Conservation (phyloP, 306 rosid genomes). For the Prunus campanulata region DNA sequence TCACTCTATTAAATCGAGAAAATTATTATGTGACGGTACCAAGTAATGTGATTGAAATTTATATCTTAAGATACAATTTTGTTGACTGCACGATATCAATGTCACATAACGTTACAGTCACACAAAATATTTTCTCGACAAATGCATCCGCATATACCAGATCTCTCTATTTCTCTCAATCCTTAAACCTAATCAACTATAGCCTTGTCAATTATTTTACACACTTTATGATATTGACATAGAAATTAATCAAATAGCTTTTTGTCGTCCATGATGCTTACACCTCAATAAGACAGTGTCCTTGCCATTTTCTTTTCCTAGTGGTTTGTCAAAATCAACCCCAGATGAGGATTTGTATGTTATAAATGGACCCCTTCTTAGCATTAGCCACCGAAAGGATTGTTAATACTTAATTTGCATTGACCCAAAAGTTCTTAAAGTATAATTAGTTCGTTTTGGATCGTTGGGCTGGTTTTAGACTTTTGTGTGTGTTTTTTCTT, state of each 20-base stretch:
- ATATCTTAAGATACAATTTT: no score
- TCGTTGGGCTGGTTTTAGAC: neutral
- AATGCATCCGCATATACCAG: no score
- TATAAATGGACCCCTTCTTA: neutral
- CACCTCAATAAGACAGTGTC: neutral
- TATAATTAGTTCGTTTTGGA: neutral
- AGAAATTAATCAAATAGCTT: neutral
- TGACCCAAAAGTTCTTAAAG: neutral
- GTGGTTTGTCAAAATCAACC: slow-evolving; percentile 5
- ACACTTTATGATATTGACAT: neutral
- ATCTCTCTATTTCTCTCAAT: no score
- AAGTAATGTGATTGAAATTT: no score
- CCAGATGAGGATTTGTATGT: neutral
- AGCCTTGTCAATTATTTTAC: neutral
- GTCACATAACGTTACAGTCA: no score
- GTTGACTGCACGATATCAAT: no score
- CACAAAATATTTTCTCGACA: no score
- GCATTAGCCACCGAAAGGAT: neutral
- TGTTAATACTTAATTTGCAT: neutral
- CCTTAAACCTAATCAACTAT: no score
- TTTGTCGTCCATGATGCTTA: neutral
- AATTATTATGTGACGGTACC: no score
- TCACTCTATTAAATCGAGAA: no score
- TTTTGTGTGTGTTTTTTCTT: neutral
- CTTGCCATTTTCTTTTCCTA: neutral